These are phyloP conservation scores for Sphaceloma murrayae DNA, from an alignment of 2,329 filamentous ascomycete genomes.

Conservation along the genomic window DNA sequence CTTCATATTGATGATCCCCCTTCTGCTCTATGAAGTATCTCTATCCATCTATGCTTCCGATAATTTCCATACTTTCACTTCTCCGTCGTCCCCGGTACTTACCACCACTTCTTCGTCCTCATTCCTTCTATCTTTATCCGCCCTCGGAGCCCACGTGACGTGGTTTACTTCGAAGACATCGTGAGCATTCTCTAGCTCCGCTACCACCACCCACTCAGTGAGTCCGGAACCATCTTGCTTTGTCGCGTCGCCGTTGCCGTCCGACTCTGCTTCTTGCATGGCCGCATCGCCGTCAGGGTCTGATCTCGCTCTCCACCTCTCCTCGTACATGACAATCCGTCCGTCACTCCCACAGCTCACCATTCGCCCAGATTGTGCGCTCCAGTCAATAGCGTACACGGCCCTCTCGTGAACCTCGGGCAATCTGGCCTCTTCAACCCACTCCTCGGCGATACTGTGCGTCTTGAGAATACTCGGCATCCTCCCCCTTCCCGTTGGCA, in stretches of 20 bases:
- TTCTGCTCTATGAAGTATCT: too few species aligned
- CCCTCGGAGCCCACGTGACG: conserved; percentile 73
- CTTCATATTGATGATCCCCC: too few species aligned
- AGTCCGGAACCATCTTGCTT: conserved; percentile 19
- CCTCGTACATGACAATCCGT: conserved; percentile 66
- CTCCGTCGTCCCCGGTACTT: conserved; percentile 85
- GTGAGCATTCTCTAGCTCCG: conserved; percentile 63
- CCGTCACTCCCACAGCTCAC: conserved; percentile 89
- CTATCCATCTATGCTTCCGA: background rate
- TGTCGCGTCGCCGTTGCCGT: conserved; percentile 22
- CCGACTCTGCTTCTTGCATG: conserved; percentile 22
- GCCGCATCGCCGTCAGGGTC: conserved; percentile 24
- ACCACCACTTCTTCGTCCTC: conserved; percentile 73
- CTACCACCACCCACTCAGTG: conserved; percentile 62
- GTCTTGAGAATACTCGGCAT: conserved; percentile 88
- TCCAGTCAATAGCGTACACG: conserved; percentile 81
- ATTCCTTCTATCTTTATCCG: conserved; percentile 53
- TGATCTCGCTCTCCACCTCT: conserved; percentile 37
- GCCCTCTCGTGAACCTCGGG: conserved; percentile 69
- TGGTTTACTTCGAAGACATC: conserved; percentile 94
- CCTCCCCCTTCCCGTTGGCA: conserved; percentile 41
- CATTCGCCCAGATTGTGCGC: conserved; percentile 61
- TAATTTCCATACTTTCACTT: conserved; percentile 66
- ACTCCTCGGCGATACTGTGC: conserved; percentile 63
- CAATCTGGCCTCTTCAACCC: conserved; percentile 67